Evolutionary conservation across 805 yeast species (phyloP).

Genomic region (Kluyveromyces wickerhamii): DNA sequence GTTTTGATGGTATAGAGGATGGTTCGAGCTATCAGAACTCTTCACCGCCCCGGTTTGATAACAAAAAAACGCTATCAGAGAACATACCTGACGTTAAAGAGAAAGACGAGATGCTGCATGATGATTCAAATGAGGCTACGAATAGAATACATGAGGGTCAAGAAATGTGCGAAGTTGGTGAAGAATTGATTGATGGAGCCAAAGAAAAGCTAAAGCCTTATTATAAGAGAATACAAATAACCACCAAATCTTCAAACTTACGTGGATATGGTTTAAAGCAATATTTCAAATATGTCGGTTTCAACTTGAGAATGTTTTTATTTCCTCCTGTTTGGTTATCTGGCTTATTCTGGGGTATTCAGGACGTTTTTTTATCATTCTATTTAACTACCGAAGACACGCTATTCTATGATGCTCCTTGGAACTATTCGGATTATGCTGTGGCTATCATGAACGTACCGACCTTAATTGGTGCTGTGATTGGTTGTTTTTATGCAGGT

Average conservation of each 20-base stretch:
- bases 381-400: slow-evolving; percentile 69
- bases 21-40: slow-evolving; percentile 5
- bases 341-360: slow-evolving; percentile 74
- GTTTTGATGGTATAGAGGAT: slow-evolving; percentile 2
- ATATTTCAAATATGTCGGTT: slow-evolving; percentile 43
- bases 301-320: slow-evolving; percentile 47
- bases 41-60: neutral
- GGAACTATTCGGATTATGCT: slow-evolving; percentile 54
- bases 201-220: slow-evolving; percentile 37
- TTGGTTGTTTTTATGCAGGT: slow-evolving; percentile 64
- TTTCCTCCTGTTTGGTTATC: slow-evolving; percentile 60
- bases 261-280: slow-evolving; percentile 61
- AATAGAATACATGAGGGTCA: slow-evolving; percentile 1
- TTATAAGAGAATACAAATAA: slow-evolving; percentile 38
- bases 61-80: neutral
- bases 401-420: slow-evolving; percentile 56
- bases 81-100: neutral
- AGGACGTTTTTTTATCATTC: slow-evolving; percentile 68
- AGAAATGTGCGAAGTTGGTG: slow-evolving; percentile 3
- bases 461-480: slow-evolving; percentile 53
- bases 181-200: slow-evolving; percentile 33
- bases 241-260: slow-evolving; percentile 52
- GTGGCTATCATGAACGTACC: slow-evolving; percentile 76
- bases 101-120: neutral
- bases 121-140: slow-evolving; percentile 7